Evolutionary conservation across 345 rosid genomes (phyloP), one percentile per base, ranked within the genome.

Genomic region (Populus pruinosa): DNA sequence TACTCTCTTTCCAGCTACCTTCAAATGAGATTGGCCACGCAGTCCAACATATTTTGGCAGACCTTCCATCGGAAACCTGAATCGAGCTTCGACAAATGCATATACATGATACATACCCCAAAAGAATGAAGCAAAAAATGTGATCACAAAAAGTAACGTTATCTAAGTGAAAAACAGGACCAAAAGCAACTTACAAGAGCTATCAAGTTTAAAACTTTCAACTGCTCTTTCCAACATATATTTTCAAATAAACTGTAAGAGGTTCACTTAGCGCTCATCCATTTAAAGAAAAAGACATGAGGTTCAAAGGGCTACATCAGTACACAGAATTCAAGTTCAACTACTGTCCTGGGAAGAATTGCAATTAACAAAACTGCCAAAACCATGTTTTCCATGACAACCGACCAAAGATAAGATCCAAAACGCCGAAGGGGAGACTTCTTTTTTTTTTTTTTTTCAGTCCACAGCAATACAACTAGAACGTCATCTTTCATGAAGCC

Each of bases 301-400:
- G 4, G 13, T 71, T 53, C 5, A 9, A 44, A 79, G 39, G 13
- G 56, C 41, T 39, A n/a, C 69, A 29, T 23, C 36, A 33, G 3
- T 76, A 65, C 69, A 53, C 59, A 69, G 38, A 23, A 43, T 55
- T 69, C 77, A 83, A 61, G 76, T 72, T 62, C 41, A 71, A 55
- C 50, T 44, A 74, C 39, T 65, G 74, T 73, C 72, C 74, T 18
- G 69, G 43, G 39, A 81, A 68, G 55, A 68, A 78, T 64, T 76
- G 73, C 82, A 68, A 71, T 18, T 25, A 81, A 81, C 78, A 84
- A 73, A 82, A 82, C 81, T 79, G 75, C 72, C 77, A 59, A 66
- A 73, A 73, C 77, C 72, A 79, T 23, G 80, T 38, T 61, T 70
- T 73, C 84, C 62, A 74, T 39, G 55, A 72, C 27, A 84, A 81